phyloP scores from a whole-genome alignment of 2,329 filamentous ascomycete species.

The Hirsutella rhossiliensis region DNA sequence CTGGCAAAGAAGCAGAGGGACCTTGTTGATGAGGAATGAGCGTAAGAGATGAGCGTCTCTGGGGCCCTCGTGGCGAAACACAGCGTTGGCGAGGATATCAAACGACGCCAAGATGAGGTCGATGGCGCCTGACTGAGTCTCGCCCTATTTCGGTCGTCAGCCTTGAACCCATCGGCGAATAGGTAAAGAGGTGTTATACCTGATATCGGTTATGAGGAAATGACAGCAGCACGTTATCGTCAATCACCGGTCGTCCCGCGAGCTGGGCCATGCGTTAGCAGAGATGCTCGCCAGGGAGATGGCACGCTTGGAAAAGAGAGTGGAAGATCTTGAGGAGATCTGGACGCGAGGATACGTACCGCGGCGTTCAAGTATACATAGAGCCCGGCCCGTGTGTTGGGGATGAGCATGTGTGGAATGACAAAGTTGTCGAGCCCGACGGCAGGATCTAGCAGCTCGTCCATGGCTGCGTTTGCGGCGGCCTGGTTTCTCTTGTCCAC shows the following conservation, averaged over 20 bases:
- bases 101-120: conserved; percentile 84
- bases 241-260: conserved; percentile 68
- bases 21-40: conserved; percentile 70
- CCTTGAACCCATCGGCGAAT: background rate
- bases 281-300: background rate
- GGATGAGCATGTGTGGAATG: conserved; percentile 52
- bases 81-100: conserved; percentile 77
- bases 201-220: conserved; percentile 80
- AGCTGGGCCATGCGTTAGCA: conserved; percentile 39
- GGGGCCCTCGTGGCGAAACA: conserved; percentile 50
- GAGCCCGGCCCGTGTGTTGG: conserved; percentile 69
- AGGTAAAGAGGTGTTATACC: conserved; percentile 27
- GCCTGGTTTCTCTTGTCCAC: conserved; percentile 38
- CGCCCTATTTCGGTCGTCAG: conserved; percentile 37
- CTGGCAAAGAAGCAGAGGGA: conserved; percentile 41
- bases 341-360: conserved; percentile 32
- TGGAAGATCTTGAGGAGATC: background rate
- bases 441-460: conserved; percentile 45
- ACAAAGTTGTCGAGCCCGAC: conserved; percentile 43
- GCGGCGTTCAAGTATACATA: conserved; percentile 78
- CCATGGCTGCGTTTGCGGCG: conserved; percentile 34
- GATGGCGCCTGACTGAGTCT: conserved; percentile 63
- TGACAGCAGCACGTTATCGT: conserved; percentile 66
- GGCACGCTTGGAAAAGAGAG: background rate
- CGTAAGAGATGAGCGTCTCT: conserved; percentile 61